These are phyloP conservation scores for Ogataea naganishii DNA, from an alignment of 805 yeast genomes.

Conservation along the genomic window DNA sequence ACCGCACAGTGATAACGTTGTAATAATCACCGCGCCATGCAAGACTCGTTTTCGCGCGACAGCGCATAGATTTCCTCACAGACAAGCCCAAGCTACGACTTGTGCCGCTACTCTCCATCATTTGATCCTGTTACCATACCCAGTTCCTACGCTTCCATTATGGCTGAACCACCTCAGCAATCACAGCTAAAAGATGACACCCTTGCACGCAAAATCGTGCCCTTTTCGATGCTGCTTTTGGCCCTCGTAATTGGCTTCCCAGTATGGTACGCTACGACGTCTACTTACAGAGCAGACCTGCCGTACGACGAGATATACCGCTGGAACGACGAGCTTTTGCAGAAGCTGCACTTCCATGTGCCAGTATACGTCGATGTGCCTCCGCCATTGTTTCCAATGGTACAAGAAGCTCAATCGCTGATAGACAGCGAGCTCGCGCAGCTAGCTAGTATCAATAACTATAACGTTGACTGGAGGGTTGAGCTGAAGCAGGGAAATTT, in stretches of 20 bases:
- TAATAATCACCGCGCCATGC: too few species aligned
- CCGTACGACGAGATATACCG: slow-evolving; percentile 36
- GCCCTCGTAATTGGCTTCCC: slow-evolving; percentile 43
- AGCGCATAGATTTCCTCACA: too few species aligned
- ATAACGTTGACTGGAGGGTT: slow-evolving; percentile 23
- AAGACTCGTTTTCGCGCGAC: too few species aligned
- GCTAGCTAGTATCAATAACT: slow-evolving; percentile 11
- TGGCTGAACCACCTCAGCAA: too few species aligned
- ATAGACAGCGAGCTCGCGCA: slow-evolving; percentile 23
- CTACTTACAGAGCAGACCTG: slow-evolving; percentile 52
- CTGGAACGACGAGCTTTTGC: slow-evolving; percentile 19
- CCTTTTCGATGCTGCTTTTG: slow-evolving; percentile 17
- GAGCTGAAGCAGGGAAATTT: slow-evolving; percentile 17
- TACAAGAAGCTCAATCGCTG: slow-evolving; percentile 25
- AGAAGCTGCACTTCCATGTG: slow-evolving; percentile 22
- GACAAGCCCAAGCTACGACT: too few species aligned
- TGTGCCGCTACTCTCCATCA: too few species aligned
- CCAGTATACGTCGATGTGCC: slow-evolving; percentile 36
- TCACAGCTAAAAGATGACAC: too few species aligned
- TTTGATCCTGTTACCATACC: too few species aligned
- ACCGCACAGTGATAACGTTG: too few species aligned
- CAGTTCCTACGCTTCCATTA: too few species aligned
- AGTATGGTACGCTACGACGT: slow-evolving; percentile 50
- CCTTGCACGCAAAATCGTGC: too few species aligned
- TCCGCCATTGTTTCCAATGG: slow-evolving; percentile 21